A percentile compares a stretch with the other conserved stretches of the same genome.
phyloP scores from a whole-genome alignment of 345 rosid genomes.

The Gossypium anomalum region DNA sequence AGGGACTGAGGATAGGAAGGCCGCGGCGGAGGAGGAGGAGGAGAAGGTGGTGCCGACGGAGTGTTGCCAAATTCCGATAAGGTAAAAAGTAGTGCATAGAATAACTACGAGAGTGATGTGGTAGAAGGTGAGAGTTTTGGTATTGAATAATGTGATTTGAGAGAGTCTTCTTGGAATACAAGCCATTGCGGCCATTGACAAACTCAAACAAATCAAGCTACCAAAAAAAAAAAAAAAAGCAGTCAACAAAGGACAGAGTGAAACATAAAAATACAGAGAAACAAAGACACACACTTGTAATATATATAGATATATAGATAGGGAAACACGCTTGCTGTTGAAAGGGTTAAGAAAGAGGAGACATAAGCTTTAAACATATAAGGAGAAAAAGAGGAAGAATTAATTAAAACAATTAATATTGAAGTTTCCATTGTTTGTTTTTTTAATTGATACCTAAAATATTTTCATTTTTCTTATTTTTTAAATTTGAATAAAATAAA shows the following conservation, averaged over 20 bases:
- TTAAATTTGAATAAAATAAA: no score
- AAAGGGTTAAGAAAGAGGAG: neutral
- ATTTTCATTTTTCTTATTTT: no score
- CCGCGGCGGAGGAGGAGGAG: constrained; percentile 13
- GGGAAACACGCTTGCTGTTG: neutral
- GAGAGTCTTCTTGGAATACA: neutral
- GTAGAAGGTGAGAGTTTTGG: constrained; percentile 46
- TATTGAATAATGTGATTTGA: constrained; percentile 13
- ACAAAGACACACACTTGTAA: neutral
- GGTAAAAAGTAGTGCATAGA: constrained; percentile 50
- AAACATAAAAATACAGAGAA: neutral
- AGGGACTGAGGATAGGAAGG: constrained; percentile 9
- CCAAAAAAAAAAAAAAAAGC: neutral
- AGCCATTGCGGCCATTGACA: constrained; percentile 5
- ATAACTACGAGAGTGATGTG: constrained; percentile 34
- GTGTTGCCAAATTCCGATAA: constrained; percentile 50
- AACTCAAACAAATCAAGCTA: neutral
- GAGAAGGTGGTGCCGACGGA: constrained; percentile 18
- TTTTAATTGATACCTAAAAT: no score
- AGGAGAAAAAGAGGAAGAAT: neutral
- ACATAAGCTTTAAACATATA: no score
- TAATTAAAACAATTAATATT: neutral
- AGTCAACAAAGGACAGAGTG: neutral
- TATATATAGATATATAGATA: neutral
- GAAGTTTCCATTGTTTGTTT: neutral